Base-by-base conservation (phyloP, 306 rosid genomes). In the Lathyrus tuberosus region DNA sequence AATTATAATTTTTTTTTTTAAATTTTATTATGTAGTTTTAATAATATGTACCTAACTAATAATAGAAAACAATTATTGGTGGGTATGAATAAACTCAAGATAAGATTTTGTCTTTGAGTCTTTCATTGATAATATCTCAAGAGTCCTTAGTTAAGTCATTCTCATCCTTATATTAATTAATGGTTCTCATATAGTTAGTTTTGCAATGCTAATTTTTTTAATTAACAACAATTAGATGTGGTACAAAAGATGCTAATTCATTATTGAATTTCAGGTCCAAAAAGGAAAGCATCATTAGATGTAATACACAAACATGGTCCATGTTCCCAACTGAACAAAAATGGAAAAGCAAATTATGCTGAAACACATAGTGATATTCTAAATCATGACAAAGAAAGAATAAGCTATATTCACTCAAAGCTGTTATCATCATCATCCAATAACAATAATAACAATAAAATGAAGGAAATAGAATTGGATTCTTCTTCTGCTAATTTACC, bases 291-390 rank as follows among this genome's bases (percentile, higher is more conserved):
- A 47, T 16, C 78, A 3, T 44, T 87, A 17, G 66, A 82, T 40
- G 92, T 87, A 72, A 53, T 82, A 0, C 87, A 87, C 80, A 87
- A 68, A 60, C 79, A 84, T 33, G 89, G 92, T 17, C 86, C 92
- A 37, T 87, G 92, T 74, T 75, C 87, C 4, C 62, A 75, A 44
- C 38, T 17, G 4, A 68, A 69, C 18, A 64, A 59, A 7, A 41
- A 10, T 5, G 67, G 59, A 4, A 44, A 67, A 42, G 22, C 28
- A 43, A 37, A 58, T 18, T 16, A 8, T 4, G 17, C 59, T 48
- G 40, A 74, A 62, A 15, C 77, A 43, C 70, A 76, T 53, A 56
- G 57, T 46, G 76, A 80, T 4, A 80, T 87, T 73, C 78, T 87
- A 20, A 41, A 33, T 3, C 49, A 10, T 3, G 92, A 87, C 70